Conservation (phyloP, 176 grass and related monocot species). For the Luzula sylvatica region DNA sequence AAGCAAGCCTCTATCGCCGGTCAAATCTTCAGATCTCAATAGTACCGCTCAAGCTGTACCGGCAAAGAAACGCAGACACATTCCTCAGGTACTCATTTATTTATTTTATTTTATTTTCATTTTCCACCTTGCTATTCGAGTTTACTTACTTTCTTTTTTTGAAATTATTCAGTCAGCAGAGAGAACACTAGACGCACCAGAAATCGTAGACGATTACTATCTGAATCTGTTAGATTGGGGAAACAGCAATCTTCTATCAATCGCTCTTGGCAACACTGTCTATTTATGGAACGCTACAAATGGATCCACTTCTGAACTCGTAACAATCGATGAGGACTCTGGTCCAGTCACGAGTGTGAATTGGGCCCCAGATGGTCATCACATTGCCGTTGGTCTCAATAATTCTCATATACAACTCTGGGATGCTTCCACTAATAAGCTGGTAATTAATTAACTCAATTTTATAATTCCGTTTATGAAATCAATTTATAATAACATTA, state of each 20-base stretch:
- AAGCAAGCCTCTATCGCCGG: constrained; percentile 30
- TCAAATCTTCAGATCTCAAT: constrained; percentile 7
- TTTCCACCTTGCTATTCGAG: too few species aligned
- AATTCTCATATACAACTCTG: constrained; percentile 42
- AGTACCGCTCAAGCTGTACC: constrained; percentile 15
- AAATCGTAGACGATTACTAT: background rate
- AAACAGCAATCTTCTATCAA: background rate
- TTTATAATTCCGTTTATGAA: background rate
- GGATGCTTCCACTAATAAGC: constrained; percentile 22
- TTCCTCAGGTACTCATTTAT: constrained; percentile 37
- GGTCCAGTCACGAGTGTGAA: constrained; percentile 1
- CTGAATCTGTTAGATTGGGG: constrained; percentile 14
- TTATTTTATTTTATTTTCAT: constrained; percentile 3
- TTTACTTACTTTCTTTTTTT: too few species aligned
- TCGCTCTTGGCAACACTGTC: background rate
- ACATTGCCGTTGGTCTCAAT: constrained; percentile 38
- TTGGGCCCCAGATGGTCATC: background rate
- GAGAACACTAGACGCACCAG: background rate
- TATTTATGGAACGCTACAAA: background rate
- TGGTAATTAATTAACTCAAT: constrained; percentile 6
- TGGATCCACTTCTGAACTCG: background rate
- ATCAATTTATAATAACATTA: background rate
- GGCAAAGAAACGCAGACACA: constrained; percentile 22
- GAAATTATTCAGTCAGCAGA: background rate
- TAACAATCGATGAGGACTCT: background rate